These are phyloP conservation scores for Fusarium begoniae DNA, from an alignment of 2,329 filamentous ascomycete genomes.

Conservation along the genomic window DNA sequence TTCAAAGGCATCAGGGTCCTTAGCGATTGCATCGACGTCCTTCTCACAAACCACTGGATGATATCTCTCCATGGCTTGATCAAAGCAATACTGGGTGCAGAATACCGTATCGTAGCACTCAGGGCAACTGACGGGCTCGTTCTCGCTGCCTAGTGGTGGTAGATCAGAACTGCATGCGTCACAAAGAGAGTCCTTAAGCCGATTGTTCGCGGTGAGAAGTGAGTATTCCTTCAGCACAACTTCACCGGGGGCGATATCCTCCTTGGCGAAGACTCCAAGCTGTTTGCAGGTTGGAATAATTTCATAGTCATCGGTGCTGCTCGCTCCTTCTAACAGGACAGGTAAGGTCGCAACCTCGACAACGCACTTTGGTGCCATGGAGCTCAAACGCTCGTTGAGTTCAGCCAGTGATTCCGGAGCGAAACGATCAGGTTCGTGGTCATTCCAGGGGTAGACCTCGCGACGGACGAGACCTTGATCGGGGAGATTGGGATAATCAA, in stretches of 20 bases:
- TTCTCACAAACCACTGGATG: constrained; percentile 73
- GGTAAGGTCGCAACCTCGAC: constrained; percentile 81
- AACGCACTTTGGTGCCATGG: constrained; percentile 82
- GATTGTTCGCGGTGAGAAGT: constrained; percentile 87
- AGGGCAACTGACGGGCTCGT: constrained; percentile 62
- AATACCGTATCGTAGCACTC: constrained; percentile 74
- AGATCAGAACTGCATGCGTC: constrained; percentile 86
- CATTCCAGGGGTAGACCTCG: constrained; percentile 77
- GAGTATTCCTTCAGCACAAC: constrained; percentile 83
- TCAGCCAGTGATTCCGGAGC: constrained; percentile 73
- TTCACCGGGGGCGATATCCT: constrained; percentile 81
- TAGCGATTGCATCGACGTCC: constrained; percentile 72
- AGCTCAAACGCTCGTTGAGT: constrained; percentile 75
- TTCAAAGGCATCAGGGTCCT: constrained; percentile 68
- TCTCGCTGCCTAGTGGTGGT: constrained; percentile 63
- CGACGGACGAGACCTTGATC: constrained; percentile 75
- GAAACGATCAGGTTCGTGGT: constrained; percentile 74
- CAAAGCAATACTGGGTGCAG: constrained; percentile 68
- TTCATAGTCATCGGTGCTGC: constrained; percentile 59
- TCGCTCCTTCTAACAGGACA: constrained; percentile 68
- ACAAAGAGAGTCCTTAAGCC: constrained; percentile 85
- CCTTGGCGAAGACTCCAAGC: constrained; percentile 88
- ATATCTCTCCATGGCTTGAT: constrained; percentile 66
- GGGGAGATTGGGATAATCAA: constrained; percentile 63
- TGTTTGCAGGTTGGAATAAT: constrained; percentile 73